phyloP scores from a whole-genome alignment of 2,329 filamentous ascomycete genomes.

The Orbilia brochopaga region DNA sequence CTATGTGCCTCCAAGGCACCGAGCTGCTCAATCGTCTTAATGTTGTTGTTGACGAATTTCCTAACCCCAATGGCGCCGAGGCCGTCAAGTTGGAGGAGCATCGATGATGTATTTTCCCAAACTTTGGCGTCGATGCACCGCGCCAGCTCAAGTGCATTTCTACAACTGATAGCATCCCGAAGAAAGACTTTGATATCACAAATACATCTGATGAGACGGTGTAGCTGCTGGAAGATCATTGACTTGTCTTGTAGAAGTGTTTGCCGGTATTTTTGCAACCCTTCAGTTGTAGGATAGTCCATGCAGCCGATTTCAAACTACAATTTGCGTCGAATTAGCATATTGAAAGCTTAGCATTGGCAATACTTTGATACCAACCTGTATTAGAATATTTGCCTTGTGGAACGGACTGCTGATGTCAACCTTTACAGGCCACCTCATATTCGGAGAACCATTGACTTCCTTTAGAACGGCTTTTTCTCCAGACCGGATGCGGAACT shows the following conservation, averaged over 20 bases:
- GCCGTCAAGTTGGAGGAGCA: constrained; percentile 81
- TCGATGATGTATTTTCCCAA: constrained; percentile 82
- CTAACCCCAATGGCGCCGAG: constrained; percentile 77
- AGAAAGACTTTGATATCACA: constrained; percentile 72
- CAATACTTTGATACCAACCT: constrained; percentile 58
- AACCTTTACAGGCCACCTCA: constrained; percentile 74
- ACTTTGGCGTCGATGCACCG: constrained; percentile 75
- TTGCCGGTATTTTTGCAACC: constrained; percentile 63
- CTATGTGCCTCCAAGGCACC: constrained; percentile 69
- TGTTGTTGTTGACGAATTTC: constrained; percentile 73
- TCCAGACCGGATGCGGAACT: constrained; percentile 71
- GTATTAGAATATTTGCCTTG: constrained; percentile 79
- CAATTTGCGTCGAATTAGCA: neutral
- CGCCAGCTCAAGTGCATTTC: constrained; percentile 75
- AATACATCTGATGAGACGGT: constrained; percentile 74
- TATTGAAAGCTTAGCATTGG: neutral
- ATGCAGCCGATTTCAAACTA: constrained; percentile 69
- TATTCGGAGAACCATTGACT: constrained; percentile 71
- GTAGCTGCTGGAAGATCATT: constrained; percentile 71
- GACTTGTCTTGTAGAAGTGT: constrained; percentile 68
- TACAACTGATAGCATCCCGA: constrained; percentile 71
- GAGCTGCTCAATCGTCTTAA: constrained; percentile 75
- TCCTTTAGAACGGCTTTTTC: constrained; percentile 75
- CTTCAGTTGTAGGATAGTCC: constrained; percentile 68
- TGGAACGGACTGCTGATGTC: constrained; percentile 70